Percentiles rank a stretch among this genome's conserved stretches.
phyloP scores from a whole-genome alignment of 2,329 filamentous ascomycete species.

The Fusarium sp. region DNA sequence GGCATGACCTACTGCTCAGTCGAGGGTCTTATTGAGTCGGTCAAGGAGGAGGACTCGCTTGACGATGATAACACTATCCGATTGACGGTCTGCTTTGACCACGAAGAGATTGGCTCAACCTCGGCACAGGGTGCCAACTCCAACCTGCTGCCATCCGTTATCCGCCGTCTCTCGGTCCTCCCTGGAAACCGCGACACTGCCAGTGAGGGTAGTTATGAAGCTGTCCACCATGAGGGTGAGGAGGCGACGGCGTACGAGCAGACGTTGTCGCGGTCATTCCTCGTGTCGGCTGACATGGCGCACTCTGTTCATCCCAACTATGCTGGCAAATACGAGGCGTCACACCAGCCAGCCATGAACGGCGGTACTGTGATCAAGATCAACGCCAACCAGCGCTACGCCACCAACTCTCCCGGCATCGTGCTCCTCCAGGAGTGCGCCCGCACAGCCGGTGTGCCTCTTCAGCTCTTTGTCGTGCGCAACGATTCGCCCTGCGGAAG shows the following conservation, averaged over 20 bases:
- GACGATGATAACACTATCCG: slow-evolving; percentile 82
- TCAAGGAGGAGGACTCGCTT: slow-evolving; percentile 68
- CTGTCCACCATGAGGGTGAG: slow-evolving; percentile 65
- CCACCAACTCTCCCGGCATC: slow-evolving; percentile 94
- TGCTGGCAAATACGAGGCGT: slow-evolving; percentile 84
- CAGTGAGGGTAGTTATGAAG: slow-evolving; percentile 68
- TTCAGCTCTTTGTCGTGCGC: slow-evolving; percentile 94
- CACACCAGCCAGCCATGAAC: slow-evolving; percentile 95
- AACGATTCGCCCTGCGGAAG: slow-evolving; percentile 95
- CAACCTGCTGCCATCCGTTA: slow-evolving; percentile 85
- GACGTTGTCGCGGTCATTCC: slow-evolving; percentile 87
- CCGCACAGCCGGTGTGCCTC: slow-evolving; percentile 74
- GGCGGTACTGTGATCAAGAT: slow-evolving; percentile 96
- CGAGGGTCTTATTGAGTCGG: slow-evolving; percentile 81
- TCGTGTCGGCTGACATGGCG: slow-evolving; percentile 97
- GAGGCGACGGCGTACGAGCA: slow-evolving; percentile 89
- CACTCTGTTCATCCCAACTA: slow-evolving; percentile 98
- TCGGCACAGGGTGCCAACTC: slow-evolving; percentile 95
- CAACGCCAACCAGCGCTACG: slow-evolving; percentile 97
- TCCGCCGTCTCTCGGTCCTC: slow-evolving; percentile 84
- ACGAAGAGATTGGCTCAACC: slow-evolving; percentile 94
- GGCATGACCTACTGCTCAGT: slow-evolving; percentile 96
- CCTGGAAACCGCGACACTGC: slow-evolving; percentile 70
- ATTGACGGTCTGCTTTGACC: slow-evolving; percentile 93
- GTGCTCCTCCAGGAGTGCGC: slow-evolving; percentile 91